Evolutionary conservation across 1,284 basidiomycete genomes (phyloP), one percentile per base, ranked within the genome.

Genomic region (Thecaphora frezii): DNA sequence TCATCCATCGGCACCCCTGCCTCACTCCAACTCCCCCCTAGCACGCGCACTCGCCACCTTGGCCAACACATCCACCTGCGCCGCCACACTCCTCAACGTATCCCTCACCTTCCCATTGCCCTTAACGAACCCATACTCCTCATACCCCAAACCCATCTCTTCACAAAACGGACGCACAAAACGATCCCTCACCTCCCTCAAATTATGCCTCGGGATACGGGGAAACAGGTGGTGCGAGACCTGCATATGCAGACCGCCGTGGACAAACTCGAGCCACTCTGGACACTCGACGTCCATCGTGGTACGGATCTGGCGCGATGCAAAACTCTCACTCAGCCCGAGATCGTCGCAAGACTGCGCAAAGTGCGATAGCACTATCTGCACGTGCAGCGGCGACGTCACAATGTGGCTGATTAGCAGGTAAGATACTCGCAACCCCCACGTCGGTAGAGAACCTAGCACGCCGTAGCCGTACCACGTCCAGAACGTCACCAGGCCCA

Each of bases 351-450:
- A 93, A 8, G 93, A 93, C 82, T 96, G 93, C 42, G 91, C 90
- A 81, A 96, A 98, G 82, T 98, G 94, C 3, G 93, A 97, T 22
- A 98, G 86, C 1, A 97, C 93, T 71, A 98, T 98, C 91, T 97
- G 76, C 1, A 58, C 47, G 36, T 60, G 68, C 46, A 94, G 80
- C 9, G 92, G 92, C 66, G 89, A 89, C 10, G 91, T 87, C 22
- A 86, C 85, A 26, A 87, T 82, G 77, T 93, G 88, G 76, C 88
- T 90, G 65, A 93, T 84, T 24, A 92, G 74, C 21, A 93, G 77
- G 79, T 89, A 94, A 37, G 81, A 80, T 48, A 92, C 75, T 2
- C 84, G 84, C 46, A 81, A 85, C 53, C 82, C 79, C 87, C 88
- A 89, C 19, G 83, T 82, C 13, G 88, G 89, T 58, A 87, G 87